Conservation (phyloP, 2,329 filamentous ascomycete species). For the Colletotrichum endophyticum region DNA sequence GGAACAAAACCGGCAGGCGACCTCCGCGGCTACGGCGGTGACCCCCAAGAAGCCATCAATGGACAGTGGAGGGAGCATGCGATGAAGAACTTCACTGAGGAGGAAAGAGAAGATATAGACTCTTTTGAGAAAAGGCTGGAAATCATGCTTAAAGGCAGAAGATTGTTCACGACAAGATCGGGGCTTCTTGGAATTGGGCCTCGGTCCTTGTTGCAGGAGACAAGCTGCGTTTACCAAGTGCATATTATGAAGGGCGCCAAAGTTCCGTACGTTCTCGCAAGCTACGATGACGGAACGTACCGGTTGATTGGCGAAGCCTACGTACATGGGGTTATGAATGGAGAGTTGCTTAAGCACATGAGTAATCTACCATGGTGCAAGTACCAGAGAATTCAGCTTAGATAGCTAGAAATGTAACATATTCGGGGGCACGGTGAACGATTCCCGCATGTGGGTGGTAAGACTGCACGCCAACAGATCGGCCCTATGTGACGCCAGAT, state of each 20-base stretch:
- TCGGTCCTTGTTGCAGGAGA: background rate
- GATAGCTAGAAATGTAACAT: background rate
- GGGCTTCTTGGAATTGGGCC: background rate
- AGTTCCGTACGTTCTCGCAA: background rate
- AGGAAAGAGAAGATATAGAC: background rate
- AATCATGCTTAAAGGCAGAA: background rate
- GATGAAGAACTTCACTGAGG: background rate
- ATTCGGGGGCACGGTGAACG: accelerated
- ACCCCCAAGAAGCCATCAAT: background rate
- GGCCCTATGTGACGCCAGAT: background rate
- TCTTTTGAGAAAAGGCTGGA: background rate
- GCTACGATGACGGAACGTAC: background rate
- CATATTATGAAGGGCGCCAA: background rate
- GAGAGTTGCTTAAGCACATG: background rate
- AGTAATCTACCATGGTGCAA: background rate
- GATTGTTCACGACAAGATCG: background rate
- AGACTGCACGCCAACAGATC: background rate
- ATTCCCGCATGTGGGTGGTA: too few relatives aligned
- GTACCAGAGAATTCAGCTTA: background rate
- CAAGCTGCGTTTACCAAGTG: background rate
- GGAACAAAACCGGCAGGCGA: background rate
- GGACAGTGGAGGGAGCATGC: background rate
- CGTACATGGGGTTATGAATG: background rate
- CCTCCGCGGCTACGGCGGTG: background rate
- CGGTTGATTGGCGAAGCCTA: background rate